These are phyloP conservation scores for Pseudopyricularia cyperi DNA, from an alignment of 2,329 filamentous ascomycete genomes.

Conservation along the genomic window DNA sequence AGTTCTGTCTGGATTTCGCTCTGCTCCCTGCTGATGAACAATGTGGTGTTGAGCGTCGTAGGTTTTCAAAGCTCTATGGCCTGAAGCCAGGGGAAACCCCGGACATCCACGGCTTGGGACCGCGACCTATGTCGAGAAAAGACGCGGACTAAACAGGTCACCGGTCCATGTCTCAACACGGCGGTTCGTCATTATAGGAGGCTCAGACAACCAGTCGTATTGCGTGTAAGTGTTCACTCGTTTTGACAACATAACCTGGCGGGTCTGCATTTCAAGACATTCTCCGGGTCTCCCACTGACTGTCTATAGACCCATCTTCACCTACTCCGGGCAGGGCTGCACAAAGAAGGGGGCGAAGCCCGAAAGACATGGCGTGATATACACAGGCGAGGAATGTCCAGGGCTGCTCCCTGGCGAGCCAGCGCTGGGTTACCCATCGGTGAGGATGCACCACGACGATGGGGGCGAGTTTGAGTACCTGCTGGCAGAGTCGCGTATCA, in stretches of 20 bases:
- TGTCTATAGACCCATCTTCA: slow-evolving; percentile 36
- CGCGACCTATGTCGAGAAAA: neutral
- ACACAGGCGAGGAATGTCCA: slow-evolving; percentile 21
- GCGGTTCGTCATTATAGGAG: slow-evolving; percentile 40
- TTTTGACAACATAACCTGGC: too few relatives aligned
- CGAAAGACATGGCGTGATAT: slow-evolving; percentile 39
- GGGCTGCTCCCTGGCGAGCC: slow-evolving; percentile 26
- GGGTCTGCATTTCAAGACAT: neutral
- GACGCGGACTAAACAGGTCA: neutral
- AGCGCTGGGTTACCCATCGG: slow-evolving; percentile 30
- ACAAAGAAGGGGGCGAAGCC: slow-evolving; percentile 39
- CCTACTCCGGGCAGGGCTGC: slow-evolving; percentile 39
- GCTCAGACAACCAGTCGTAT: slow-evolving; percentile 36
- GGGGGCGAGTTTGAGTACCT: too few relatives aligned
- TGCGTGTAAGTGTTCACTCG: slow-evolving; percentile 36
- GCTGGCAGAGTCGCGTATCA: slow-evolving; percentile 37
- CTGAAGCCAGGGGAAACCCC: slow-evolving; percentile 31
- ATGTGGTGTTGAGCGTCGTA: slow-evolving; percentile 9
- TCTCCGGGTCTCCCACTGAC: neutral
- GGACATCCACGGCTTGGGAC: neutral
- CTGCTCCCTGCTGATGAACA: neutral
- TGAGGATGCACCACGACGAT: slow-evolving; percentile 30
- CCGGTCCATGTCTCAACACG: slow-evolving; percentile 35
- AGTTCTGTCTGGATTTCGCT: neutral
- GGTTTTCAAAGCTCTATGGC: slow-evolving; percentile 45